Evolutionary conservation across 2,329 filamentous ascomycete genomes (phyloP), one percentile per base, ranked within the genome.

Genomic region (Colletotrichum endophyticum): DNA sequence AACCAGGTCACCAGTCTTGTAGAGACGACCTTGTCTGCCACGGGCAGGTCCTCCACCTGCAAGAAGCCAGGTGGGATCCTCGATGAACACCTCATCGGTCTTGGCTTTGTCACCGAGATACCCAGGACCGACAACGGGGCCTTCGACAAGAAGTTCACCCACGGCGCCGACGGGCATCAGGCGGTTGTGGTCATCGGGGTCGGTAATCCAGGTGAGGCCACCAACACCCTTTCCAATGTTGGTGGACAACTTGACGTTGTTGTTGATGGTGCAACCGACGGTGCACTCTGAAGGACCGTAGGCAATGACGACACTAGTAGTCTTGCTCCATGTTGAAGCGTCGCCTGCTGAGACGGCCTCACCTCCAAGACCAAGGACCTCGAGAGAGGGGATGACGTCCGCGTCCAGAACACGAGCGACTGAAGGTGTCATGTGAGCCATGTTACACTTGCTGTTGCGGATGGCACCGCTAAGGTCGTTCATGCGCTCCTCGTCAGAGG

Each of bases 1-100:
- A 1, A 90, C 91, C 1, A 93, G 83, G 77, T 93, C 91, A 1
- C 91, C 92, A 0, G 91, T 92, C 79, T 90, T 91, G 80, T 93
- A 93, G 3, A 93, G 79, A 6, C 88, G 84, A 2, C 87, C 87
- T 11, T 75, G 79, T 7, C 87, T 84, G 3, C 88, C 88, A 1
- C 83, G 72, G 2, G 81, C 77, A 1, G 80, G 83, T 2, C 88
- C 88, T 27, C 84, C 81, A 8, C 88, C 88, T 0, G 82, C 81
- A 5, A 85, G 81, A 1, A 90, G 84, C 89, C 91, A 93, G 1
- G 81, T 81, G 1, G 90, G 91, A 70, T 91, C 85, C 12, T 86
- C 83, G 62, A 94, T 89, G 76, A 94, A 94, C 1, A 87, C 88
- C 28, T 88, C 87, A 4, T 86, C 86, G 0, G 92, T 94, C 82